Evolutionary conservation across 2,329 filamentous ascomycete genomes (phyloP), one percentile per base, ranked within the genome.

Genomic region (Penicillium concentricum): DNA sequence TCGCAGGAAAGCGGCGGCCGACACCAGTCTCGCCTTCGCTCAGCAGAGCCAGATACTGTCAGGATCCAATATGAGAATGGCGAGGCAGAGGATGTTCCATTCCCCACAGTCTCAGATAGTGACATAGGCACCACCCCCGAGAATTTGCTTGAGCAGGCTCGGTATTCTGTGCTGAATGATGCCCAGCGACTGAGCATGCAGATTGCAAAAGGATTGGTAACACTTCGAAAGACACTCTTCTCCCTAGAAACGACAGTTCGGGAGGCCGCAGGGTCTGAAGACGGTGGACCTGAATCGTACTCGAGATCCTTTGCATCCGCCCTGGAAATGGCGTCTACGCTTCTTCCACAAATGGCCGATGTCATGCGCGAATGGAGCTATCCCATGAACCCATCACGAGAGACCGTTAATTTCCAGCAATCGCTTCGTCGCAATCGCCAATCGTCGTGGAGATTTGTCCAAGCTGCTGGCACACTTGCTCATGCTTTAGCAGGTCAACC

Each of bases 1-100:
- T 78, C 73, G 54, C 64, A 74, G 18, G 72, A 73, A 22, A 79
- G 78, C 54, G 74, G 76, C 50, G 74, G 71, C 35, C 74, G 76
- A 18, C 79, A 81, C 54, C 76, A 79, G 30, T 79, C 76, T 47
- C 76, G 79, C 59, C 77, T 78, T 46, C 81, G 80, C 10, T 76
- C 78, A 12, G 76, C 75, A 44, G 71, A 70, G 12, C 63, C 71
- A 30, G 65, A 68, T 61, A 78, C 84, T 3, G 74, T 87, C 34
- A 74, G 82, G 43, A 80, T 86, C 2, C 80, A 81, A 10, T 86
- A 85, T 63, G 79, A 79, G 12, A 86, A 86, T 63, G 84, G 84
- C 1, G 81, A 86, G 48, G 81, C 78, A 48, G 83, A 86, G 64
- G 79, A 86, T 59, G 81, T 87, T 30, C 77, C 79, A 1, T 76